Percentiles rank a stretch among this genome's conserved stretches.
Evolutionary conservation across 2,329 filamentous ascomycete species (phyloP).

Genomic region (Talaromyces pinophilus): DNA sequence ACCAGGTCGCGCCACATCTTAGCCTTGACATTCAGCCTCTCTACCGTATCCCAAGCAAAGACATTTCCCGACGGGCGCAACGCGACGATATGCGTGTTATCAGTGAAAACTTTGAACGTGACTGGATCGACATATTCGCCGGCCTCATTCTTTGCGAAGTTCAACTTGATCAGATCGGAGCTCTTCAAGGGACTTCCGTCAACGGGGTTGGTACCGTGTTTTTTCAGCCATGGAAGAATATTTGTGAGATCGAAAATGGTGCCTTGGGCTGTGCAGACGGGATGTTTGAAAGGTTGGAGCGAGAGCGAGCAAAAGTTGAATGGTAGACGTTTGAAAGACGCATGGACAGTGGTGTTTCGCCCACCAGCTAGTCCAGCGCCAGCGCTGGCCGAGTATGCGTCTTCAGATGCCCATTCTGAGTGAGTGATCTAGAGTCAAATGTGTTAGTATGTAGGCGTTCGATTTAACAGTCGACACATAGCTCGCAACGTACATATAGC

Average conservation of each 20-base stretch:
- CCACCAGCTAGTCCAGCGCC: conserved; percentile 65
- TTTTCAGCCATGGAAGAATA: conserved; percentile 90
- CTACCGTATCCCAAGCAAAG: conserved; percentile 93
- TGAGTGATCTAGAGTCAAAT: conserved; percentile 72
- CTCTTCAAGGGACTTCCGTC: conserved; percentile 75
- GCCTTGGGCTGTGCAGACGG: conserved; percentile 84
- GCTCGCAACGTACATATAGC: conserved; percentile 45
- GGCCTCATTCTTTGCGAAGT: conserved; percentile 88
- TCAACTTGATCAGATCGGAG: conserved; percentile 83
- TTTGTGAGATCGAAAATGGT: conserved; percentile 95
- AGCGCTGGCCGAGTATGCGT: conserved; percentile 80
- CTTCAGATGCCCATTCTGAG: conserved; percentile 92
- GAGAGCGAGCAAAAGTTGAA: conserved; percentile 98
- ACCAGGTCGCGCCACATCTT: conserved; percentile 95
- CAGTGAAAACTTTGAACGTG: conserved; percentile 95
- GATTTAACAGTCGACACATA: background rate
- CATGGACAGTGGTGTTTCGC: conserved; percentile 53
- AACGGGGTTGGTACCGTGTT: conserved; percentile 89
- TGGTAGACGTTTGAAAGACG: conserved; percentile 81
- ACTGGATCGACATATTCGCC: conserved; percentile 94
- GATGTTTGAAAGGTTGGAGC: conserved; percentile 90
- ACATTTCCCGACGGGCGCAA: conserved; percentile 87
- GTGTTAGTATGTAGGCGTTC: conserved; percentile 24
- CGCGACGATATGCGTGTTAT: conserved; percentile 96
- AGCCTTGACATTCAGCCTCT: conserved; percentile 91